Evolutionary conservation across 2,329 filamentous ascomycete genomes (phyloP).

Genomic region (Samsoniella hepiali): DNA sequence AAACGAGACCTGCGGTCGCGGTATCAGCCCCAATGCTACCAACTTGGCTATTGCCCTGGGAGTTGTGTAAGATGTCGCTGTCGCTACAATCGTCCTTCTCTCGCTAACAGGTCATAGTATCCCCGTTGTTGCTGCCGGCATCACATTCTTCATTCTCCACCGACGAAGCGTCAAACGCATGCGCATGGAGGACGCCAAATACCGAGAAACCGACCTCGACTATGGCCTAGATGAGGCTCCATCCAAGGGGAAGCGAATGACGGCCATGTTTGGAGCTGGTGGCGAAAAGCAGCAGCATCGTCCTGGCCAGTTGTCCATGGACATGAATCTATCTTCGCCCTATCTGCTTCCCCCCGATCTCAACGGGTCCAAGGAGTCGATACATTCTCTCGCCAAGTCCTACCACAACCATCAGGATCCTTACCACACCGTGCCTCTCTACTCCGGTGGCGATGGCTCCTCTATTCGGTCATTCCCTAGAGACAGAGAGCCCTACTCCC

Average conservation of each 20-base stretch:
- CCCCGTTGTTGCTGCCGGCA: conserved; percentile 64
- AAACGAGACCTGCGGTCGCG: conserved; percentile 57
- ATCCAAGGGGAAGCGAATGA: conserved; percentile 34
- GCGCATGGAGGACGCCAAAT: conserved; percentile 72
- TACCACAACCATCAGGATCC: conserved; percentile 77
- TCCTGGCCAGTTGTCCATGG: conserved; percentile 62
- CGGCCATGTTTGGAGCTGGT: conserved; percentile 42
- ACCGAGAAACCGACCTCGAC: conserved; percentile 87
- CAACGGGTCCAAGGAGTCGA: conserved; percentile 76
- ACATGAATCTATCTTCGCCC: conserved; percentile 74
- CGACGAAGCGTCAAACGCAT: conserved; percentile 71
- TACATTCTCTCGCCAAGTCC: conserved; percentile 78
- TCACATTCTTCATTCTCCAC: conserved; percentile 73
- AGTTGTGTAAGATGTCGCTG: conserved; percentile 58
- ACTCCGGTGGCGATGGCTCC: conserved; percentile 54
- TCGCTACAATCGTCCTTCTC: not conserved
- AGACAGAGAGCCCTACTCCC: conserved; percentile 39
- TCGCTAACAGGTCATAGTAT: conserved; percentile 54
- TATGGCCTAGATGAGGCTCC: conserved; percentile 70
- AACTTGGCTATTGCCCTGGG: conserved; percentile 66
- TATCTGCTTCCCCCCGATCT: conserved; percentile 88
- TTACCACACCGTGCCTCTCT: conserved; percentile 64
- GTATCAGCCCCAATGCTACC: conserved; percentile 50
- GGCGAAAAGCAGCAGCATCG: conserved; percentile 52
- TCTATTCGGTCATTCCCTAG: conserved; percentile 52